phyloP scores from a whole-genome alignment of 2,329 filamentous ascomycete species.

The Apiospora hydei region DNA sequence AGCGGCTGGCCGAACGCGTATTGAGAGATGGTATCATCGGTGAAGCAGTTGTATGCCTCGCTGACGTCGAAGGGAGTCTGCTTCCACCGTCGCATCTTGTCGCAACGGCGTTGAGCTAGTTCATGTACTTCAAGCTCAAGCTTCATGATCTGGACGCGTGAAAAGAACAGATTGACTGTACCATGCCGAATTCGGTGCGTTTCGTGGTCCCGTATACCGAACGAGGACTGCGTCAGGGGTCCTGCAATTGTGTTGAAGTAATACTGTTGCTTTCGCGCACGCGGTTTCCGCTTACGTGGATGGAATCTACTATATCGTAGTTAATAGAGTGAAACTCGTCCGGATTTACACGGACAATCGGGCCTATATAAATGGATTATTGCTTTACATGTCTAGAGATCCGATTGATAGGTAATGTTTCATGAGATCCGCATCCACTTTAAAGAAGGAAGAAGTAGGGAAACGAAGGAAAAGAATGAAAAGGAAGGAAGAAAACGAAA shows the following conservation, averaged over 20 bases:
- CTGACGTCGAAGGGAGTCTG: conserved; percentile 27
- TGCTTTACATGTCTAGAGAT: too few species aligned
- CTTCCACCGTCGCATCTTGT: conserved; percentile 39
- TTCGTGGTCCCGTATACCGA: conserved; percentile 9
- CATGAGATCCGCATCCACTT: too few species aligned
- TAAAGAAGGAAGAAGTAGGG: too few species aligned
- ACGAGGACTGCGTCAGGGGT: background rate
- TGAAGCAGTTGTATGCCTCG: conserved; percentile 34
- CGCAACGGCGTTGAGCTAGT: conserved; percentile 37
- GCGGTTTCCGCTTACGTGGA: conserved; percentile 24
- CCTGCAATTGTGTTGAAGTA: conserved; percentile 17
- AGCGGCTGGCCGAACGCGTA: conserved; percentile 35
- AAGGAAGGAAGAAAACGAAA: too few species aligned
- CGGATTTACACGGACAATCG: conserved; percentile 26
- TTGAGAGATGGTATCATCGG: conserved; percentile 33
- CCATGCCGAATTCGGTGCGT: background rate
- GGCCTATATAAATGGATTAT: background rate
- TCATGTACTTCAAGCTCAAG: conserved; percentile 41
- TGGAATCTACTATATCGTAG: conserved; percentile 21
- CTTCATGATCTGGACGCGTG: conserved; percentile 38
- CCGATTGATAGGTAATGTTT: too few species aligned
- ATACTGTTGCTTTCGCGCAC: conserved; percentile 26
- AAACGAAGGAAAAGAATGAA: too few species aligned
- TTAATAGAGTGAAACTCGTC: conserved; percentile 25
- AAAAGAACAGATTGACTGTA: conserved; percentile 41